Evolutionary conservation across 257 asterid genomes (phyloP), one percentile per base, ranked within the genome.

Genomic region (Anisodus tanguticus): DNA sequence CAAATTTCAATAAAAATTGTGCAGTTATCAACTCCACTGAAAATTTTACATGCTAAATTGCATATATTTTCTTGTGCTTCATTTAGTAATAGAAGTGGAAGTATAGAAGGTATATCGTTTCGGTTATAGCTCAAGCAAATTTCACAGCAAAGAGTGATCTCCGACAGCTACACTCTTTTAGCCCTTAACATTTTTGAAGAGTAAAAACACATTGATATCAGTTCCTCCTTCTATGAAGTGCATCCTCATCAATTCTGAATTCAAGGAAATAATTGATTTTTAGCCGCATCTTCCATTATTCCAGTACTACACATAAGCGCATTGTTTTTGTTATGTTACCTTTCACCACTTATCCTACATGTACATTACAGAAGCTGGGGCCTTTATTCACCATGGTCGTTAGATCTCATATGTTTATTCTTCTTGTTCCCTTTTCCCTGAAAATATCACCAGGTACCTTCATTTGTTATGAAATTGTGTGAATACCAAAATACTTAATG

Each of bases 211-310:
- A 41, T 11, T 57, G 19, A 57, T n/a, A 57, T 57, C 62, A 13
- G 4, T 17, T 49, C 16, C 16, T 72, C 12, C 60, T 12, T 26
- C 80, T 22, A 74, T 11, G 59, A 49, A 51, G 63, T 51, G 63
- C 81, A 3, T 49, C 81, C 81, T 51, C 81, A 51, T 12, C 60
- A 51, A 76, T 7, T 76, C 31, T 7, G 78, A 70, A n/a, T 70
- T 41, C 78, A 70, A 70, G 54, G 55, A 16, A 70, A 7, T 16
- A 16, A 69, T 16, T 68, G 53, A 43, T 17, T 17, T 26, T 17
- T 16, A 41, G 3, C 41, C 17, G 3, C 54, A 8, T 39, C 53
- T 69, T 69, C 70, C 31, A n/a, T 39, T 69, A 69, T 69, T 69
- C 53, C 5, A 17, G 17, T 16, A 17, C 31, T 8, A 70, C 15